Percentiles rank a stretch among this genome's conserved stretches.
phyloP scores from a whole-genome alignment of 768 basidiomycete genomes.

The Russula sp. region DNA sequence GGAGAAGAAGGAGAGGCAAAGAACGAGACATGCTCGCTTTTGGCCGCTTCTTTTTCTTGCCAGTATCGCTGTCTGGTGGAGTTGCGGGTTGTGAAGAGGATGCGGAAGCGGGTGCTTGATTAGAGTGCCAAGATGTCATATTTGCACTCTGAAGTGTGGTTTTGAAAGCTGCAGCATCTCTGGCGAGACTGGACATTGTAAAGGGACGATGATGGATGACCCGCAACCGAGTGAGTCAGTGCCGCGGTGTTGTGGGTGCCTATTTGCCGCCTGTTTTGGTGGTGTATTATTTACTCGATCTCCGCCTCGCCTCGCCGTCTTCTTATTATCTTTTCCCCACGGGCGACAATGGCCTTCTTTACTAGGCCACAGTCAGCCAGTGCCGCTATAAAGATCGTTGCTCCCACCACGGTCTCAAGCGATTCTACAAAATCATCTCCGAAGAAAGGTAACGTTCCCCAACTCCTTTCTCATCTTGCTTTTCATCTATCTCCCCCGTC shows the following conservation, averaged over 20 bases:
- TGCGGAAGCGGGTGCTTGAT: conserved; percentile 28
- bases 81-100: conserved; percentile 39
- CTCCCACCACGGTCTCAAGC: conserved; percentile 42
- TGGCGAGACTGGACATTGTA: conserved; percentile 59
- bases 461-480: conserved; percentile 11
- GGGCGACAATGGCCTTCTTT: conserved; percentile 59
- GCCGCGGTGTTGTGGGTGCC: conserved; percentile 1
- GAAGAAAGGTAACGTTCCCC: conserved; percentile 37
- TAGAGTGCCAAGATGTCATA: conserved; percentile 69
- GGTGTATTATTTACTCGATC: not conserved
- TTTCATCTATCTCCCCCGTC: conserved; percentile 13
- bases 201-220: conserved; percentile 13
- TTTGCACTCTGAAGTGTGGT: conserved; percentile 57
- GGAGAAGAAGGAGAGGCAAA: conserved; percentile 22
- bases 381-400: conserved; percentile 66
- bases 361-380: conserved; percentile 52
- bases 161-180: conserved; percentile 70
- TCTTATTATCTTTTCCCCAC: not conserved
- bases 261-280: not conserved
- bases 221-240: not conserved
- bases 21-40: conserved; percentile 50
- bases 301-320: not conserved
- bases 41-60: conserved; percentile 49
- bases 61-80: conserved; percentile 20
- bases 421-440: conserved; percentile 42